Evolutionary conservation across 1,139 yeast species (phyloP).

Genomic region (Saccharomyces hybrid): DNA sequence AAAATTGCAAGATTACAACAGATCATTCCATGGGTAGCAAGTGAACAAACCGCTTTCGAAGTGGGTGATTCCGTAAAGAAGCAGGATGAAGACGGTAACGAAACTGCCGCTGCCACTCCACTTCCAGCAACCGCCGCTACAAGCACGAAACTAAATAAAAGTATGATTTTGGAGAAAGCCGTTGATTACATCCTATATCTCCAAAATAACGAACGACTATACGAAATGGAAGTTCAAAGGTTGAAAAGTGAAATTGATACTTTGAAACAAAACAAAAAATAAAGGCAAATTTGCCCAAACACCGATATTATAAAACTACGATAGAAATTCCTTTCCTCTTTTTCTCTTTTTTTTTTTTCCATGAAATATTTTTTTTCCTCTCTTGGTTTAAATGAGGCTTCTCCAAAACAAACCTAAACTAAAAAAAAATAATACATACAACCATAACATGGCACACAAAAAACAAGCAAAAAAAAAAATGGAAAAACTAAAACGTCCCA

Average conservation of each 20-base stretch:
- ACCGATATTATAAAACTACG: not conserved
- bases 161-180: slow-evolving; percentile 60
- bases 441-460: not conserved
- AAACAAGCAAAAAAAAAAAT: not conserved
- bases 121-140: slow-evolving; percentile 11
- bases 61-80: slow-evolving; percentile 33
- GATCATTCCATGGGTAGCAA: slow-evolving; percentile 54
- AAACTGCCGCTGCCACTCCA: slow-evolving; percentile 3
- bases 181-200: slow-evolving; percentile 49
- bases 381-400: not conserved
- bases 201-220: slow-evolving; percentile 39
- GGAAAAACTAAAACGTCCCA: not conserved
- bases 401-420: not conserved
- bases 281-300: not conserved
- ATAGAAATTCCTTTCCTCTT: not conserved
- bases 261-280: slow-evolving; percentile 12
- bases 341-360: not conserved
- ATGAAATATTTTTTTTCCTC: not conserved
- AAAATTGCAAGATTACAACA: slow-evolving; percentile 59
- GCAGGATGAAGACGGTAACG: slow-evolving; percentile 3
- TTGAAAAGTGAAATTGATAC: slow-evolving; percentile 31
- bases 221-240: slow-evolving; percentile 29
- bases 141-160: slow-evolving; percentile 46
- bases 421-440: not conserved
- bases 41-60: slow-evolving; percentile 51